phyloP scores from a whole-genome alignment of 202 grass and related monocot species.

The Bolboschoenoplectus hybrid region DNA sequence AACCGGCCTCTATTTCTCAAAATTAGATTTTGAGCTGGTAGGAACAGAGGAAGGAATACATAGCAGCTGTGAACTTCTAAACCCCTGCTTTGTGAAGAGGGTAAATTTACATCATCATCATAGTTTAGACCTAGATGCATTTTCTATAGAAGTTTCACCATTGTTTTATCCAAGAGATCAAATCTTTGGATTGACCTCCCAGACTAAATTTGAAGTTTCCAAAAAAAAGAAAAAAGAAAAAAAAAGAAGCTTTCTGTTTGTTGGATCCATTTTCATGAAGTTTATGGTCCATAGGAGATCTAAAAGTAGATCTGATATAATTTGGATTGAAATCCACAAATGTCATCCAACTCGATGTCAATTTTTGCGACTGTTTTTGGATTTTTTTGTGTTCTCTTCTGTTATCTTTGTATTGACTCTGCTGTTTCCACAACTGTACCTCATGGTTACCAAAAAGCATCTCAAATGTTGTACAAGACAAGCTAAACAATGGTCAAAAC shows the following conservation, averaged over 20 bases:
- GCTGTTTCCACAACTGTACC: background rate
- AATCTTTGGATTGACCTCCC: background rate
- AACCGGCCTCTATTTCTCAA: background rate
- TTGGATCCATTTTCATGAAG: background rate
- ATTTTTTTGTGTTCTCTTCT: background rate
- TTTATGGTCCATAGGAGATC: background rate
- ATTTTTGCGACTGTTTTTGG: background rate
- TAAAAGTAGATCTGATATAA: background rate
- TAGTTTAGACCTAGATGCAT: background rate
- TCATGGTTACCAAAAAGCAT: background rate
- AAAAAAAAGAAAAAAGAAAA: background rate
- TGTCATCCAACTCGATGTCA: background rate
- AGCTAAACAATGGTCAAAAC: background rate
- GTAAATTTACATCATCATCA: background rate
- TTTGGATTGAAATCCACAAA: background rate
- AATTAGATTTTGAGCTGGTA: background rate
- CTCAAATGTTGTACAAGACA: background rate
- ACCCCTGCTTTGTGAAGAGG: background rate
- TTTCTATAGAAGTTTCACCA: background rate
- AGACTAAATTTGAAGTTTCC: background rate
- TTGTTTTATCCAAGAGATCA: slow-evolving; percentile 5
- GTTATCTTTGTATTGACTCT: background rate
- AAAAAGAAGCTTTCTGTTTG: background rate
- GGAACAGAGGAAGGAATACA: background rate
- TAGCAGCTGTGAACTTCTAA: background rate